A percentile compares a stretch with the other conserved stretches of the same genome.
Conservation (phyloP, 225 moss, liverwort and hornwort genomes). For the Pseudisothecium myosuroides region DNA sequence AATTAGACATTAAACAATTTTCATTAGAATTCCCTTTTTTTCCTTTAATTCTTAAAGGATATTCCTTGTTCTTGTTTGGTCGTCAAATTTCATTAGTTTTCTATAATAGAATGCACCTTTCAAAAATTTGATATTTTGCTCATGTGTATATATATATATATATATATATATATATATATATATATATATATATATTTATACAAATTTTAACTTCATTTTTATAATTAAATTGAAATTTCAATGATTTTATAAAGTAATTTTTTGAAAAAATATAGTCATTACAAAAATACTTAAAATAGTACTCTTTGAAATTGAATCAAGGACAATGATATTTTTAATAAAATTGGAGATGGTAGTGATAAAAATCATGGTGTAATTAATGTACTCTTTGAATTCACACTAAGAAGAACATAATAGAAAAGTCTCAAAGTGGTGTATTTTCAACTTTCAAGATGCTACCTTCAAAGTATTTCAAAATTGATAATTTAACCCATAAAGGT, state of each 20-base stretch:
- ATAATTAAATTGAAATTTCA: background rate
- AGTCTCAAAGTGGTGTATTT: accelerated
- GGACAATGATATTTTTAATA: background rate
- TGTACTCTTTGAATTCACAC: background rate
- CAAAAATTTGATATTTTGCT: too few species aligned
- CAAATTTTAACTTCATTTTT: too few species aligned
- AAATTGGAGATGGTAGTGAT: background rate
- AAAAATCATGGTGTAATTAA: background rate
- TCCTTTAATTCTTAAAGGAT: background rate
- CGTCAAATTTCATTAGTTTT: background rate
- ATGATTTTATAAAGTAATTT: background rate
- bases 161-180: too few species aligned
- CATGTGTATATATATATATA: too few species aligned
- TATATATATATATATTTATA: too few species aligned
- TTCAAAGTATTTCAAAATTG: background rate
- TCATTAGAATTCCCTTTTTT: accelerated
- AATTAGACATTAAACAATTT: accelerated
- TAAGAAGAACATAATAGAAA: background rate
- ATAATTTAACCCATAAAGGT: background rate
- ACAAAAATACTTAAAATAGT: background rate
- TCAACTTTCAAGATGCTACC: background rate
- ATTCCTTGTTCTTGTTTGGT: accelerated
- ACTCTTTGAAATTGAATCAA: background rate
- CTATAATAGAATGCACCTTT: background rate
- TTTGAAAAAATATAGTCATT: background rate